Evolutionary conservation across 768 basidiomycete species (phyloP).

Genomic region (Psilocybe cyanescens): DNA sequence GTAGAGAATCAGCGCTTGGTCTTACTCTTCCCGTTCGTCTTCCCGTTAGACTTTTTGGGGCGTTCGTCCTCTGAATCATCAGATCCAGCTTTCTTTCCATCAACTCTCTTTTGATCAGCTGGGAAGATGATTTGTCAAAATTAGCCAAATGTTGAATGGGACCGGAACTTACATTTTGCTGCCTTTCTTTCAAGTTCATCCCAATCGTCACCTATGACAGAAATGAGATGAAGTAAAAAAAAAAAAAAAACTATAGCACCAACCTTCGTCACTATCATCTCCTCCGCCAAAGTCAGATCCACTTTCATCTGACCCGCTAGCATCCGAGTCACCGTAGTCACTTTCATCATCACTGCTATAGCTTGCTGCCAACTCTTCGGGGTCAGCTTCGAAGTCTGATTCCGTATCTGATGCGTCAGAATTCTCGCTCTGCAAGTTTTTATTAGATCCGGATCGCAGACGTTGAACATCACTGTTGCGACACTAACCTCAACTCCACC

Average conservation of each 20-base stretch:
- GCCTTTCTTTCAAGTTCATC: slow-evolving; percentile 93
- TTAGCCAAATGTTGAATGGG: slow-evolving; percentile 8
- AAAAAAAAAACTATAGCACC: slow-evolving; percentile 9
- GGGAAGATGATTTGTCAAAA: slow-evolving; percentile 14
- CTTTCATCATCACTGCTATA: slow-evolving; percentile 63
- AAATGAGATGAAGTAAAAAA: slow-evolving; percentile 8
- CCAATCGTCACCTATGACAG: slow-evolving; percentile 82
- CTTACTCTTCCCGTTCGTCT: slow-evolving; percentile 46
- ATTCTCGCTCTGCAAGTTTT: slow-evolving; percentile 38
- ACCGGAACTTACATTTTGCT: slow-evolving; percentile 66
- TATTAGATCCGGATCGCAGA: background rate
- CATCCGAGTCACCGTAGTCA: slow-evolving; percentile 70
- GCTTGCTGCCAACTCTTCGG: slow-evolving; percentile 57
- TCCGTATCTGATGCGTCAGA: slow-evolving; percentile 51
- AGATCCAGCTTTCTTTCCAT: slow-evolving; percentile 45
- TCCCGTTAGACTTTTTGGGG: slow-evolving; percentile 48
- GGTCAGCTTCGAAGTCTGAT: slow-evolving; percentile 59
- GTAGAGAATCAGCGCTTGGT: slow-evolving; percentile 1
- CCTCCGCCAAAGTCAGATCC: slow-evolving; percentile 65
- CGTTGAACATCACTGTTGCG: background rate
- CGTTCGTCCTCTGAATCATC: slow-evolving; percentile 56
- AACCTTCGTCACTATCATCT: slow-evolving; percentile 68
- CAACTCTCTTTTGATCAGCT: slow-evolving; percentile 58
- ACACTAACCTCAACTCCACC: slow-evolving; percentile 69
- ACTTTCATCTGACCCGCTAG: slow-evolving; percentile 64